phyloP scores from a whole-genome alignment of 139 green algal species.

The Trebouxia sp. region DNA sequence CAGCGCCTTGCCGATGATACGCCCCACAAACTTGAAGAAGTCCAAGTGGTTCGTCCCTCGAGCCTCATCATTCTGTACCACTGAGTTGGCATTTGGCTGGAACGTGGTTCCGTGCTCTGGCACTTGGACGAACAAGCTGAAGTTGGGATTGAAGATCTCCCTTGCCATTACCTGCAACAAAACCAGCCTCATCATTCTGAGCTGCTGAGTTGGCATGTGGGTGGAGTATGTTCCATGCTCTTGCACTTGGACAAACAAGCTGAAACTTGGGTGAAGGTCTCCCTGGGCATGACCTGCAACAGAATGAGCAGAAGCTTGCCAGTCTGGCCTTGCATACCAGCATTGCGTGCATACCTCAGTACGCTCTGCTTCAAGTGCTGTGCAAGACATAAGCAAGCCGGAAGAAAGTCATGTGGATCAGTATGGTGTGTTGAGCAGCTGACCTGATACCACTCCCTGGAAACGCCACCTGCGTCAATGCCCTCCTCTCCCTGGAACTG shows the following conservation, averaged over 20 bases:
- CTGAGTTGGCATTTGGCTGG: slow-evolving; percentile 95
- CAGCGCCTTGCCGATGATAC: slow-evolving; percentile 87
- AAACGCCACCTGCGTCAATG: slow-evolving; percentile 95
- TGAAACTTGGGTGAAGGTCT: slow-evolving; percentile 94
- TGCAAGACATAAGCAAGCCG: too few species aligned
- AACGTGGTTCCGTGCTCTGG: slow-evolving; percentile 88
- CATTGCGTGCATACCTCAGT: too few species aligned
- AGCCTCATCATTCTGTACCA: slow-evolving; percentile 82
- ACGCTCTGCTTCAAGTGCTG: too few species aligned
- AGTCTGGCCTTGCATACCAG: too few species aligned
- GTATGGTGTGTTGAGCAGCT: too few species aligned
- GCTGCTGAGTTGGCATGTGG: slow-evolving; percentile 92
- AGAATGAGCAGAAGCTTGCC: too few species aligned
- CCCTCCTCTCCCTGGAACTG: slow-evolving; percentile 94
- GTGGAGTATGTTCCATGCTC: slow-evolving; percentile 93
- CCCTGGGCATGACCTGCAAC: slow-evolving; percentile 83
- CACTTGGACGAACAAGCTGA: slow-evolving; percentile 86
- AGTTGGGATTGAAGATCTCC: slow-evolving; percentile 96
- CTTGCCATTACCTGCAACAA: slow-evolving; percentile 80
- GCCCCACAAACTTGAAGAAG: slow-evolving; percentile 93
- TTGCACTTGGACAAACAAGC: slow-evolving; percentile 85
- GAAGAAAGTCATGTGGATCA: too few species aligned
- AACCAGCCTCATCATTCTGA: slow-evolving; percentile 76
- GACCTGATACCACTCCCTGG: slow-evolving; percentile 93
- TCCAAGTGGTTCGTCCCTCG: slow-evolving; percentile 89